Evolutionary conservation across 2,329 filamentous ascomycete species (phyloP).

Genomic region (Purpureocillium lavendulum): DNA sequence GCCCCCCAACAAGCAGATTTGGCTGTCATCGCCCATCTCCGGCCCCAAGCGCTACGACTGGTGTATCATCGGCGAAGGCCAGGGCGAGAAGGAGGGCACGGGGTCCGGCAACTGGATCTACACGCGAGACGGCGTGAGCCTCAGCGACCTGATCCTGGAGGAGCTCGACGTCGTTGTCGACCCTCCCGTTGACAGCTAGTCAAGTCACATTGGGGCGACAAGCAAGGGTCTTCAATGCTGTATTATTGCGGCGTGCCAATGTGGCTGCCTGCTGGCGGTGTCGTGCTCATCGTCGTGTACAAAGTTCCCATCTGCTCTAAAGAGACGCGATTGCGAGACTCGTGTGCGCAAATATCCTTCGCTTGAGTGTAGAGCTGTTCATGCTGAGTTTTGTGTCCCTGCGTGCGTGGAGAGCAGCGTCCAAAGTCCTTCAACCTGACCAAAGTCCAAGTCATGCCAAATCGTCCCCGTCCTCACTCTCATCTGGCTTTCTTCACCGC

Average conservation of each 20-base stretch:
- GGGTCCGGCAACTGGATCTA: slow-evolving; percentile 78
- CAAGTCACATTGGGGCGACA: background rate
- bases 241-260: background rate
- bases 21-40: slow-evolving; percentile 84
- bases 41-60: slow-evolving; percentile 95
- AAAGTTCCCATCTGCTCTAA: slow-evolving; percentile 1
- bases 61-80: slow-evolving; percentile 63
- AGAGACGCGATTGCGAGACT: too few relatives aligned
- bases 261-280: slow-evolving; percentile 1
- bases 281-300: background rate
- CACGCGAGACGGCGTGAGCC: slow-evolving; percentile 67
- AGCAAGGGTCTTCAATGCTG: background rate
- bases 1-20: slow-evolving; percentile 94
- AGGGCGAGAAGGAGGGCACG: slow-evolving; percentile 68
- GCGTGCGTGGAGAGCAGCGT: too few relatives aligned
- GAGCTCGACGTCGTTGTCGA: slow-evolving; percentile 65
- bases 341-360: too few relatives aligned
- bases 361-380: too few relatives aligned
- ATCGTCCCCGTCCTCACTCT: too few relatives aligned
- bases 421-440: too few relatives aligned
- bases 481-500: too few relatives aligned
- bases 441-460: too few relatives aligned
- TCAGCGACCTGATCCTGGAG: slow-evolving; percentile 63
- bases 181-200: slow-evolving; percentile 16
- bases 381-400: too few relatives aligned